These are phyloP conservation scores for Hemileccinum rubropunctum DNA, from an alignment of 768 basidiomycete genomes.

Conservation along the genomic window DNA sequence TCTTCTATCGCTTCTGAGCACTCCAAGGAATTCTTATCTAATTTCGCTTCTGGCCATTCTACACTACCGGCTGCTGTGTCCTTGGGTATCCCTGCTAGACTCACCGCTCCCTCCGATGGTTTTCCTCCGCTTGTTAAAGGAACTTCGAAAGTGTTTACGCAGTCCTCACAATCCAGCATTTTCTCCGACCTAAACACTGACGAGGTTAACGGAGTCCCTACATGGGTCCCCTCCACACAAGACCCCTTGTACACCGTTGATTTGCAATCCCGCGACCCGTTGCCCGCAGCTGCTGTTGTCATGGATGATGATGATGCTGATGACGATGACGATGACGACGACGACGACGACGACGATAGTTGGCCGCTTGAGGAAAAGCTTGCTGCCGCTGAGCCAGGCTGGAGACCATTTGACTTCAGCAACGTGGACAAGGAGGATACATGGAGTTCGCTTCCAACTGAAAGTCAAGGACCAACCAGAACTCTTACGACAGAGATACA, in stretches of 20 bases:
- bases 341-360: conserved; percentile 63
- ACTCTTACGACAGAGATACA: conserved; percentile 16
- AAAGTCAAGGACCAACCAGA: conserved; percentile 43
- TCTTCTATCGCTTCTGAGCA: conserved; percentile 1
- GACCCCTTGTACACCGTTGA: conserved; percentile 51
- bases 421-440: conserved; percentile 66
- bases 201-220: conserved; percentile 39
- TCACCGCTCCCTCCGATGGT: conserved; percentile 26
- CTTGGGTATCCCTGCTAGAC: conserved; percentile 40
- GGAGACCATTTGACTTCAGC: conserved; percentile 57
- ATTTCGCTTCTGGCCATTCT: conserved; percentile 37
- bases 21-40: conserved; percentile 33
- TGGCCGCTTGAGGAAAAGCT: conserved; percentile 74
- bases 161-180: conserved; percentile 54
- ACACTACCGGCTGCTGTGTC: conserved; percentile 45
- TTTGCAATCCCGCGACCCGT: conserved; percentile 32
- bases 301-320: conserved; percentile 50
- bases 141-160: conserved; percentile 40
- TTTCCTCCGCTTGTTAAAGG: conserved; percentile 21
- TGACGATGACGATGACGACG: conserved; percentile 67
- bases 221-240: conserved; percentile 62
- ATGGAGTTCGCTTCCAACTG: conserved; percentile 69
- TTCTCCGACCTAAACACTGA: conserved; percentile 53
- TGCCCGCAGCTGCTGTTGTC: neutral
- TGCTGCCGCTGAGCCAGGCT: conserved; percentile 48